These are phyloP conservation scores for Gyromitra esculenta DNA, from an alignment of 2,329 filamentous ascomycete species.

Conservation along the genomic window DNA sequence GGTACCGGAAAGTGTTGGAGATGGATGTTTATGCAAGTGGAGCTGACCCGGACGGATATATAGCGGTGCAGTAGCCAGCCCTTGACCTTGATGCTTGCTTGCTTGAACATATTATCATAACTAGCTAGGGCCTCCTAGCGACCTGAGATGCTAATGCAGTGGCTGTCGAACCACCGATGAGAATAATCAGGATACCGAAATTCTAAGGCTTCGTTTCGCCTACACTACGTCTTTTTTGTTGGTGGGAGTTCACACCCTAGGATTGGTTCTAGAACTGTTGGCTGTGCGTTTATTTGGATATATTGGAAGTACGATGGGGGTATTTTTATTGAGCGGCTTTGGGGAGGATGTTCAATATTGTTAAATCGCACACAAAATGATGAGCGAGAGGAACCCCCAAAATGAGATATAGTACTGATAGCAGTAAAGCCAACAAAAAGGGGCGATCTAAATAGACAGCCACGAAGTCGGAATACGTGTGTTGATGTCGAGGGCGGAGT, in stretches of 20 bases:
- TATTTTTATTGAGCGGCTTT: too few relatives aligned
- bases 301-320: too few relatives aligned
- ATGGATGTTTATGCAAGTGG: not conserved
- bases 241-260: too few relatives aligned
- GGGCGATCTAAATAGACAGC: too few relatives aligned
- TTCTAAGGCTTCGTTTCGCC: not conserved
- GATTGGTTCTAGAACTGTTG: too few relatives aligned
- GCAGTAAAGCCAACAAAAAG: not conserved
- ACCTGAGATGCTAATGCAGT: not conserved
- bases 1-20: conserved; percentile 6
- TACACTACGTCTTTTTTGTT: not conserved
- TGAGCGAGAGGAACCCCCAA: not conserved
- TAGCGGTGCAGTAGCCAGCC: not conserved
- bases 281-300: too few relatives aligned
- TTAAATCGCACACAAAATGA: not conserved
- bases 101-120: not conserved
- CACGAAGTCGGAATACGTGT: not conserved
- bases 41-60: not conserved
- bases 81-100: conserved; percentile 4
- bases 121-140: not conserved
- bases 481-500: not conserved
- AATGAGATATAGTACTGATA: not conserved
- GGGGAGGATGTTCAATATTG: too few relatives aligned
- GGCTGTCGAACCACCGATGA: not conserved
- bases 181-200: not conserved